Conservation (phyloP, 768 basidiomycete genomes). For the Fibroporia radiculosa region DNA sequence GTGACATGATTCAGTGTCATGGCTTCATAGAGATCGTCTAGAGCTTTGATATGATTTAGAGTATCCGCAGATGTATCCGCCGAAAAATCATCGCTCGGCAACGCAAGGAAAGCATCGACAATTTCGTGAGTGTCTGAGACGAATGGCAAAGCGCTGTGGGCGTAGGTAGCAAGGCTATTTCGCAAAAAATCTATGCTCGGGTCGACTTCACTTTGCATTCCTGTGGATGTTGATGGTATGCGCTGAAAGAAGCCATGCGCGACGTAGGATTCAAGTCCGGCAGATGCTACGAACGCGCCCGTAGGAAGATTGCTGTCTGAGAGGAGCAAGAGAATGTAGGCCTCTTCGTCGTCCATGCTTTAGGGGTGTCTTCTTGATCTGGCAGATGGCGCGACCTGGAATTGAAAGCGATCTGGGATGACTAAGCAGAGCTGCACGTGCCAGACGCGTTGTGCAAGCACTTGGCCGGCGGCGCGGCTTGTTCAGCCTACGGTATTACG, state of each 20-base stretch:
- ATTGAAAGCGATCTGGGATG: too few relatives aligned
- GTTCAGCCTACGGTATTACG: too few relatives aligned
- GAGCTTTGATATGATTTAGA: conserved; percentile 36
- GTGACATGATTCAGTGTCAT: conserved; percentile 90
- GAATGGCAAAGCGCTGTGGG: conserved; percentile 69
- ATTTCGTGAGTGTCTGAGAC: conserved; percentile 61
- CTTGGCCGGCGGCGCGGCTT: too few relatives aligned
- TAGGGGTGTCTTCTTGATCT: too few relatives aligned
- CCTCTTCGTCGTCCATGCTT: conserved; percentile 45
- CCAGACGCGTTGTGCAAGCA: too few relatives aligned
- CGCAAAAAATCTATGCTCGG: conserved; percentile 53
- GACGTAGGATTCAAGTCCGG: conserved; percentile 84
- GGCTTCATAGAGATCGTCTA: conserved; percentile 76
- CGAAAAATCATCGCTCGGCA: not conserved
- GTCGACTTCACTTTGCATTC: conserved; percentile 21
- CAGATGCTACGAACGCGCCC: conserved; percentile 92
- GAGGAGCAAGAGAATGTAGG: conserved; percentile 70
- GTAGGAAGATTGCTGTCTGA: conserved; percentile 94
- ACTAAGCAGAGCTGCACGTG: too few relatives aligned
- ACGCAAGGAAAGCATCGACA: conserved; percentile 17
- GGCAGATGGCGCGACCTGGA: too few relatives aligned
- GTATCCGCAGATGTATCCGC: conserved; percentile 16
- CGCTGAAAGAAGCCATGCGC: conserved; percentile 67
- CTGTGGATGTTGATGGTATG: conserved; percentile 22
- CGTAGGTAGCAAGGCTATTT: conserved; percentile 72